Conservation (phyloP, 116 monocot genomes). For the Phalaenopsis hybrid region DNA sequence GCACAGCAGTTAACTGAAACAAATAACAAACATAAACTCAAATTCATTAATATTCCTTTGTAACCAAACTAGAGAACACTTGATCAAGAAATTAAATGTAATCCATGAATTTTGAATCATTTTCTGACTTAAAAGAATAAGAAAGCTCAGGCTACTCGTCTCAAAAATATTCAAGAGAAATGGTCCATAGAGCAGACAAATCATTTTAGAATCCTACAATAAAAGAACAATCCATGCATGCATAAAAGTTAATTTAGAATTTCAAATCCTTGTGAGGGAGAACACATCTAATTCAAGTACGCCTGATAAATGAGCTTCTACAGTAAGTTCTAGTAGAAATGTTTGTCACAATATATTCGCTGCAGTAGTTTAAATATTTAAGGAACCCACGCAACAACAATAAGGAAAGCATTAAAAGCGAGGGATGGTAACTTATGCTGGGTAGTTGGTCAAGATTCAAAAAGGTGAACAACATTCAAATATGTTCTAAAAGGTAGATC, state of each 20-base stretch:
- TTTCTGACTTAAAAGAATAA: not conserved
- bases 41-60: not conserved
- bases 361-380: not conserved
- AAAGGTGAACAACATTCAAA: not conserved
- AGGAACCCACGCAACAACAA: not conserved
- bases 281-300: not conserved
- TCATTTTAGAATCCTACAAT: not conserved
- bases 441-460: not conserved
- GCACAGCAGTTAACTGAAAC: slow-evolving; percentile 43
- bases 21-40: slow-evolving; percentile 4
- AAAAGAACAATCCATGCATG: slow-evolving; percentile 2
- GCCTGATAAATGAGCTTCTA: not conserved
- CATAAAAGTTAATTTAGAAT: not conserved
- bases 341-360: not conserved
- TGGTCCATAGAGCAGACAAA: not conserved
- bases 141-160: not conserved
- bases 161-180: slow-evolving; percentile 1
- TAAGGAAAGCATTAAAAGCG: not conserved
- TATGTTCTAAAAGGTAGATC: not conserved
- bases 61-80: not conserved
- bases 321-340: not conserved
- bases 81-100: not conserved
- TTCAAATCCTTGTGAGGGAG: not conserved
- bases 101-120: not conserved
- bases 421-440: not conserved